Conservation (phyloP, 495 filamentous ascomycete genomes). For the Umbilicaria muhlenbergii region DNA sequence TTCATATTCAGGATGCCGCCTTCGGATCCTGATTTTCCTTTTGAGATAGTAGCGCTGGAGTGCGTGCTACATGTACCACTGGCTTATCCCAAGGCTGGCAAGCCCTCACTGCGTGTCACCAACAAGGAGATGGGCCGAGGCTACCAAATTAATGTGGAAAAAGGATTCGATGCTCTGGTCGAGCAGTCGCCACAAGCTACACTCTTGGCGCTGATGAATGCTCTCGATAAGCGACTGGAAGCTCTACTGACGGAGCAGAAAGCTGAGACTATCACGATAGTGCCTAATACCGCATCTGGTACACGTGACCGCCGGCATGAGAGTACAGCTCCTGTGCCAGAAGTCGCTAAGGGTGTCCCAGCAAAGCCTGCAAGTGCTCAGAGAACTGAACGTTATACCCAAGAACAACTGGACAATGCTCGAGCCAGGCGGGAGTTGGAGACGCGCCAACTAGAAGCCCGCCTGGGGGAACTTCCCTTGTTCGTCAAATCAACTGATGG, state of each 20-base stretch:
- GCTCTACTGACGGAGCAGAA: constrained; percentile 52
- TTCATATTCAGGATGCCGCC: constrained; percentile 51
- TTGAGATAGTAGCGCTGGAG: constrained; percentile 49
- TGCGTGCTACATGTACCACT: constrained; percentile 56
- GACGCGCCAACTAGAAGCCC: constrained; percentile 59
- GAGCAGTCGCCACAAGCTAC: constrained; percentile 37
- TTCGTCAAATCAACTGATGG: constrained; percentile 62
- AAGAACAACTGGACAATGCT: constrained; percentile 44
- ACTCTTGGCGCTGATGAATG: constrained; percentile 52
- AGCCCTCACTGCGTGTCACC: constrained; percentile 45
- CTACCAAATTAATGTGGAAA: constrained; percentile 67
- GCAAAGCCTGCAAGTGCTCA: constrained; percentile 21
- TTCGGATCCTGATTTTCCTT: constrained; percentile 82
- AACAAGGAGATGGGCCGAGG: constrained; percentile 70
- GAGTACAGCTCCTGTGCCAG: neutral
- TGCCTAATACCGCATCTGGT: constrained; percentile 63
- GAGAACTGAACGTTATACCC: constrained; percentile 20
- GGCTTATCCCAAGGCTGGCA: constrained; percentile 36
- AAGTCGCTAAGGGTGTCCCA: neutral
- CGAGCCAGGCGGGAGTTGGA: constrained; percentile 47
- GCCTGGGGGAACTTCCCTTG: constrained; percentile 50
- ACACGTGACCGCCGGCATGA: constrained; percentile 13
- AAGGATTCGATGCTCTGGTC: constrained; percentile 56
- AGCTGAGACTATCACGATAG: constrained; percentile 63
- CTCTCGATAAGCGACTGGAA: constrained; percentile 62